Conservation (phyloP, 2,329 filamentous ascomycete genomes). For the Reticulascus tulasneorum region DNA sequence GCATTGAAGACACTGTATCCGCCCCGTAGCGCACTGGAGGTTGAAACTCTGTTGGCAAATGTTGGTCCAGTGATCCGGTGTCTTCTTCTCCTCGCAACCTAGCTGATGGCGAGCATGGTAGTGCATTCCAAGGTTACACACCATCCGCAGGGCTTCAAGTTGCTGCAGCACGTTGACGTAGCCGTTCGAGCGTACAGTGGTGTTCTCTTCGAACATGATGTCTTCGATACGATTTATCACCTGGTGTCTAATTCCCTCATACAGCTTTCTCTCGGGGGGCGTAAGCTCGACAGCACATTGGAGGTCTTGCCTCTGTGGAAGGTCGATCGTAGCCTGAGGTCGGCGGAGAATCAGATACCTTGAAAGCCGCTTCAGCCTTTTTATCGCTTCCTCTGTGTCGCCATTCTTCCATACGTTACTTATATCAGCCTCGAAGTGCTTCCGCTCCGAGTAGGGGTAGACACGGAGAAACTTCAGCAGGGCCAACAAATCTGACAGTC, state of each 20-base stretch:
- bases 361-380: slow-evolving; percentile 33
- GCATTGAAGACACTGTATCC: slow-evolving; percentile 25
- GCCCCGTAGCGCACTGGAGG: slow-evolving; percentile 21
- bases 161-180: slow-evolving; percentile 40
- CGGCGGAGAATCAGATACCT: slow-evolving; percentile 35
- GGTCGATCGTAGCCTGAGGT: slow-evolving; percentile 30
- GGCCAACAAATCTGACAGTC: slow-evolving; percentile 34
- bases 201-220: slow-evolving; percentile 16
- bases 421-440: slow-evolving; percentile 34
- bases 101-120: slow-evolving; percentile 28
- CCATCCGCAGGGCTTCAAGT: slow-evolving; percentile 39
- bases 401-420: slow-evolving; percentile 33
- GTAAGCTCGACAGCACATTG: slow-evolving; percentile 31
- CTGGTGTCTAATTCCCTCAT: slow-evolving; percentile 24
- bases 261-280: slow-evolving; percentile 27
- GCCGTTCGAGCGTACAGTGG: background rate
- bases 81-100: background rate
- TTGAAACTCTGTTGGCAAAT: slow-evolving; percentile 31
- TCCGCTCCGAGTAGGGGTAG: slow-evolving; percentile 35
- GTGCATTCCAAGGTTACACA: slow-evolving; percentile 42
- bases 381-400: slow-evolving; percentile 29
- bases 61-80: slow-evolving; percentile 13
- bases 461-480: slow-evolving; percentile 39
- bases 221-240: slow-evolving; percentile 29
- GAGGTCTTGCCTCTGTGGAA: slow-evolving; percentile 31